phyloP scores from a whole-genome alignment of 2,329 filamentous ascomycete genomes.

The Microcyclospora pomicola region DNA sequence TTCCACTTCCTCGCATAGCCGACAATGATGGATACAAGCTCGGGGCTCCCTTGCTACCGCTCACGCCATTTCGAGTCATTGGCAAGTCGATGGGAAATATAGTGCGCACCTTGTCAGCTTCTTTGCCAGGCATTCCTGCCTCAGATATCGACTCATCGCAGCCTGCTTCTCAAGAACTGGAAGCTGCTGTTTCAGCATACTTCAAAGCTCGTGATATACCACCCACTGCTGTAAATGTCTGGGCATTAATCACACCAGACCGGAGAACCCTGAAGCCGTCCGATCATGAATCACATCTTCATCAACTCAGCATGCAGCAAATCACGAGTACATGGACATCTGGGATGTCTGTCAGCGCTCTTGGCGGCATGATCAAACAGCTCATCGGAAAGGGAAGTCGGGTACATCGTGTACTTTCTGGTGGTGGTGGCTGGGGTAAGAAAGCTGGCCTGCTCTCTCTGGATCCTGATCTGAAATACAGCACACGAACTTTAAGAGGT shows the following conservation, averaged over 20 bases:
- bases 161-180: slow-evolving; percentile 60
- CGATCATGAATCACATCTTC: not conserved
- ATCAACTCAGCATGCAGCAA: not conserved
- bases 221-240: slow-evolving; percentile 46
- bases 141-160: slow-evolving; percentile 15
- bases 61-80: slow-evolving; percentile 51
- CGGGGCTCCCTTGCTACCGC: slow-evolving; percentile 28
- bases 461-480: slow-evolving; percentile 51
- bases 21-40: not conserved
- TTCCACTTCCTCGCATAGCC: not conserved
- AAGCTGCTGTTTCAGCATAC: slow-evolving; percentile 47
- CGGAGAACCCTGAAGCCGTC: not conserved
- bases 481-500: slow-evolving; percentile 36
- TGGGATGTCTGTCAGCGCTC: not conserved
- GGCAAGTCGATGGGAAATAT: slow-evolving; percentile 64
- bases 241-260: slow-evolving; percentile 54
- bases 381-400: slow-evolving; percentile 20
- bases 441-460: slow-evolving; percentile 69
- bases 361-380: not conserved
- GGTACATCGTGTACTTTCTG: slow-evolving; percentile 49
- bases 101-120: slow-evolving; percentile 33
- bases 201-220: slow-evolving; percentile 32
- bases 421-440: slow-evolving; percentile 71
- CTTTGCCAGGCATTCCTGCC: not conserved
- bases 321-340: slow-evolving; percentile 13